phyloP scores from a whole-genome alignment of 2,329 filamentous ascomycete genomes.

The Exserohilum rostratum region DNA sequence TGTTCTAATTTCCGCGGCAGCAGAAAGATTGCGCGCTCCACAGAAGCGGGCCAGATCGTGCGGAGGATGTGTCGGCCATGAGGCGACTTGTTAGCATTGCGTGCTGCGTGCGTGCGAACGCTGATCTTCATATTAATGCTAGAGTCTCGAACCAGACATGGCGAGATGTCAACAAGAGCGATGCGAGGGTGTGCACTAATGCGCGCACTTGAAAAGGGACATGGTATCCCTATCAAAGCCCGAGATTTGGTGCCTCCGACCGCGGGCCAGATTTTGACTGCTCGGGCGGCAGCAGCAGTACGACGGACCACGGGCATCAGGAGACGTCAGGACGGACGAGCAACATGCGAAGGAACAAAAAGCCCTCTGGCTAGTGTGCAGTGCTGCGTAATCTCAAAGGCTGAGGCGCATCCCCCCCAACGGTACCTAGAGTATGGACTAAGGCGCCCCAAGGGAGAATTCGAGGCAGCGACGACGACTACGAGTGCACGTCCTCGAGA shows the following conservation, averaged over 20 bases:
- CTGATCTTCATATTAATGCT: constrained; percentile 12
- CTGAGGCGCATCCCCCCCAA: constrained; percentile 10
- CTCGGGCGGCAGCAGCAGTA: constrained; percentile 1
- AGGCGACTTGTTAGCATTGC: background rate
- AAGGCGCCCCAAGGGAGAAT: no score
- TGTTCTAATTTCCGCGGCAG: constrained; percentile 4
- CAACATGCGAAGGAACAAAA: background rate
- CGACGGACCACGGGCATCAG: constrained; percentile 2
- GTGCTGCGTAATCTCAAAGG: constrained; percentile 25
- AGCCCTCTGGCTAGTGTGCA: constrained; percentile 15
- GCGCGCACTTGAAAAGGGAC: constrained; percentile 2
- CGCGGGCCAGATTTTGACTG: constrained; percentile 2
- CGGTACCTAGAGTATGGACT: background rate
- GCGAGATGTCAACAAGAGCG: background rate
- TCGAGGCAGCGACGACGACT: no score
- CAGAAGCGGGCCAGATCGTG: constrained; percentile 9
- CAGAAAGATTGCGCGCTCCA: constrained; percentile 7
- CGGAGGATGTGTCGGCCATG: constrained; percentile 6
- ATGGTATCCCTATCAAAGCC: constrained; percentile 1
- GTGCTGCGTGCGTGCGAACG: background rate
- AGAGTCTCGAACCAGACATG: constrained; percentile 5
- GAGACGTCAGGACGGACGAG: constrained; percentile 3
- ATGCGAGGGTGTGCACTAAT: background rate
- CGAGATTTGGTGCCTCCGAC: background rate
- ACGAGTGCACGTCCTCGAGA: background rate